Evolutionary conservation across 1,139 yeast species (phyloP).

Genomic region (Lodderomyces metapsilosis): DNA sequence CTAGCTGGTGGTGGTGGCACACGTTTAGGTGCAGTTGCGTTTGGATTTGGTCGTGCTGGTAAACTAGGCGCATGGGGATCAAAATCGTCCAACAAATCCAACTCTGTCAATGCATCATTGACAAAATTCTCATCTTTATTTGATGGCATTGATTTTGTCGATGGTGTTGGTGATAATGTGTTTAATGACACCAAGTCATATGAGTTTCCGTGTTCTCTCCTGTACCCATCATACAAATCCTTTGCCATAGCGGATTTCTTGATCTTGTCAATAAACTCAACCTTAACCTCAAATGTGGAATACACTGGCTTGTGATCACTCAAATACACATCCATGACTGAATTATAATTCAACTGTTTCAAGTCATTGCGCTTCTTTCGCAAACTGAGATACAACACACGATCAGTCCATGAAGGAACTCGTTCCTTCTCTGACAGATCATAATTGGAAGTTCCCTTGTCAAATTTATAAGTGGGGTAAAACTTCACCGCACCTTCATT

Average conservation of each 20-base stretch:
- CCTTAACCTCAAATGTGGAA: slow-evolving; percentile 66
- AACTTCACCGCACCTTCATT: slow-evolving; percentile 77
- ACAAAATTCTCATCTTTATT: slow-evolving; percentile 18
- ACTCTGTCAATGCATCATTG: slow-evolving; percentile 33
- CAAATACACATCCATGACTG: slow-evolving; percentile 52
- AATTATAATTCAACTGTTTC: slow-evolving; percentile 58
- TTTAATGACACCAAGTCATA: slow-evolving; percentile 11
- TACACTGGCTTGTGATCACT: slow-evolving; percentile 94
- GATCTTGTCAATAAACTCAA: slow-evolving; percentile 56
- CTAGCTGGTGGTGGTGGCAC: slow-evolving; percentile 32
- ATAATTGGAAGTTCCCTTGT: slow-evolving; percentile 78
- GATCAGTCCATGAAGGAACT: slow-evolving; percentile 96
- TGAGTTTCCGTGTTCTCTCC: slow-evolving; percentile 26
- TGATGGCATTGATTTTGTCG: slow-evolving; percentile 13
- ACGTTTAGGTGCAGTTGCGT: slow-evolving; percentile 24
- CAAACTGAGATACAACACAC: slow-evolving; percentile 56
- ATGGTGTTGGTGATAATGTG: slow-evolving; percentile 11
- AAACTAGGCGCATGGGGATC: slow-evolving; percentile 22
- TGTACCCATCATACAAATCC: slow-evolving; percentile 32
- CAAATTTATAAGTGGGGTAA: slow-evolving; percentile 91
- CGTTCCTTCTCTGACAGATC: slow-evolving; percentile 92
- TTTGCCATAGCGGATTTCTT: slow-evolving; percentile 31
- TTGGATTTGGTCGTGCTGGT: slow-evolving; percentile 19
- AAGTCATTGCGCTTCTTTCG: slow-evolving; percentile 46
- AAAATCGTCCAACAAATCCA: slow-evolving; percentile 35